Percentiles rank a stretch among this genome's conserved stretches.
Evolutionary conservation across 2,329 filamentous ascomycete species (phyloP).

Genomic region (Fusarium drepaniforme): DNA sequence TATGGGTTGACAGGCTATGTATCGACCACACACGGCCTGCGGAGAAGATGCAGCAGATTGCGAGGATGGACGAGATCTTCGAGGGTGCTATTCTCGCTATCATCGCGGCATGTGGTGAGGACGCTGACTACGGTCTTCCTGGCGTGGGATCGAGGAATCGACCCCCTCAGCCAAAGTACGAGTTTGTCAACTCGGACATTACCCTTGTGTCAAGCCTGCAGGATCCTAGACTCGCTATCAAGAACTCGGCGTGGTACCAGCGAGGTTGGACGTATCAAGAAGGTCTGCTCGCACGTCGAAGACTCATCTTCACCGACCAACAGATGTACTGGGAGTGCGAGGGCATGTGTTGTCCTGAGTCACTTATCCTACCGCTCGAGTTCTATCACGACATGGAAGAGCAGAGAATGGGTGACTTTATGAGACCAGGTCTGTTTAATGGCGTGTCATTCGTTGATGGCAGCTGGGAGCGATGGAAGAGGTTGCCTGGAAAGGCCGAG

Average conservation of each 20-base stretch:
- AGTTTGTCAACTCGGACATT: constrained; percentile 47
- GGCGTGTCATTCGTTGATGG: constrained; percentile 51
- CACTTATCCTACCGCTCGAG: constrained; percentile 47
- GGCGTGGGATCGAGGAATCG: constrained; percentile 48
- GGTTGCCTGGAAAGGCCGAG: constrained; percentile 43
- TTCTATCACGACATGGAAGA: constrained; percentile 49
- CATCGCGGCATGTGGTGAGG: constrained; percentile 52
- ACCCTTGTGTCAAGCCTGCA: constrained; percentile 50
- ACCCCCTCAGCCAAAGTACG: constrained; percentile 47
- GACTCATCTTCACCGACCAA: constrained; percentile 54
- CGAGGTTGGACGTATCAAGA: constrained; percentile 57
- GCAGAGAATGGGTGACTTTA: constrained; percentile 51
- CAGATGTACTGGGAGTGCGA: constrained; percentile 56
- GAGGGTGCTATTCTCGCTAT: constrained; percentile 51
- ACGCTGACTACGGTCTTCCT: constrained; percentile 50
- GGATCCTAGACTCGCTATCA: constrained; percentile 46
- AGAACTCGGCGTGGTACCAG: constrained; percentile 50
- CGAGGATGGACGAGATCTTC: constrained; percentile 54
- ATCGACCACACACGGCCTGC: constrained; percentile 43
- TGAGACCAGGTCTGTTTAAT: constrained; percentile 51
- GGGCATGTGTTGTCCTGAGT: constrained; percentile 53
- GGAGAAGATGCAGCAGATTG: constrained; percentile 47
- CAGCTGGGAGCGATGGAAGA: constrained; percentile 52
- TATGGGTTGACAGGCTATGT: constrained; percentile 56
- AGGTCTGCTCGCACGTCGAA: constrained; percentile 50